phyloP scores from a whole-genome alignment of 768 basidiomycete species.

The Tubosaeta sp. region DNA sequence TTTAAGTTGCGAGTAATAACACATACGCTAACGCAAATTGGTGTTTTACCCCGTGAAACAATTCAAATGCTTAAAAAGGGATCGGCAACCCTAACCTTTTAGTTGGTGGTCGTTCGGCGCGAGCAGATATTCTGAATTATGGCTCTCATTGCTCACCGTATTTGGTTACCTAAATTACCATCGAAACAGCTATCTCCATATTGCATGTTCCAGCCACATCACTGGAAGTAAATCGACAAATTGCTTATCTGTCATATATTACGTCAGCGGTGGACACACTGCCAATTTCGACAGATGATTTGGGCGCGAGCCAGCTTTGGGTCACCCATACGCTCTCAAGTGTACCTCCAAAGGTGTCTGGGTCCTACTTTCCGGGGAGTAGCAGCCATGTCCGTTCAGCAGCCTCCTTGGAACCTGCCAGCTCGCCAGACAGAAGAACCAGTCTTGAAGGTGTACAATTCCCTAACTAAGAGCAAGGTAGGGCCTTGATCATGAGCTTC shows the following conservation, averaged over 20 bases:
- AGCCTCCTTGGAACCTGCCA: slow-evolving; percentile 50
- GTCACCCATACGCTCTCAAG: slow-evolving; percentile 5
- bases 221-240: neutral
- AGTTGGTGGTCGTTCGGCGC: neutral
- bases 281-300: slow-evolving; percentile 23
- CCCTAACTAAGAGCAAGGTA: slow-evolving; percentile 88
- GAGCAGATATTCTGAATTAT: neutral
- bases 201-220: neutral
- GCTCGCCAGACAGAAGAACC: slow-evolving; percentile 40
- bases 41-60: neutral
- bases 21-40: slow-evolving; percentile 4
- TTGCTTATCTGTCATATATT: slow-evolving; percentile 6
- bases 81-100: neutral
- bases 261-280: slow-evolving; percentile 15
- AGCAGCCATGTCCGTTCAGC: slow-evolving; percentile 51
- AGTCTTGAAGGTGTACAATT: slow-evolving; percentile 78
- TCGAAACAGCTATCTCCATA: neutral
- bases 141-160: too few relatives aligned
- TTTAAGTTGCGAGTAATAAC: neutral
- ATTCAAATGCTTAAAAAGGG: slow-evolving; percentile 2
- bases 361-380: slow-evolving; percentile 3
- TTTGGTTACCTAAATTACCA: too few relatives aligned
- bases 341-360: slow-evolving; percentile 2
- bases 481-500: slow-evolving; percentile 21
- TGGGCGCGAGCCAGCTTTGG: slow-evolving; percentile 15